Conservation (phyloP, 2,329 filamentous ascomycete genomes). For the Cladobotryum protrusum region DNA sequence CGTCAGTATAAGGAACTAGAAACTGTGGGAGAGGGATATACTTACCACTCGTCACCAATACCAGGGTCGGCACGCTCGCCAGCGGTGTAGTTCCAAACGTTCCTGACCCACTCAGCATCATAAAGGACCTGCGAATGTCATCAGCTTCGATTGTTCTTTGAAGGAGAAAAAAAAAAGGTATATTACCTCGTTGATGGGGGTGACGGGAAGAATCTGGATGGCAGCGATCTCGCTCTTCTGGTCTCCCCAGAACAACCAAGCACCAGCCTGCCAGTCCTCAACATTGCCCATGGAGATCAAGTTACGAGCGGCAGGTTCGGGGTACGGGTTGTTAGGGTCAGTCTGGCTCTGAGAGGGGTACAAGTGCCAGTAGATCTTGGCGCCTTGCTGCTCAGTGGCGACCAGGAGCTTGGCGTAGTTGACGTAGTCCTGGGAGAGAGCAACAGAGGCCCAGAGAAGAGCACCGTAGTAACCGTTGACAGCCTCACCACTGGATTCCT, state of each 20-base stretch:
- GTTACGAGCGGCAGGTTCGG: slow-evolving; percentile 15
- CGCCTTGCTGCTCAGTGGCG: slow-evolving; percentile 17
- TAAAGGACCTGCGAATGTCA: slow-evolving; percentile 13
- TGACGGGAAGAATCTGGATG: slow-evolving; percentile 11
- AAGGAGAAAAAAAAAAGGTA: too few relatives aligned
- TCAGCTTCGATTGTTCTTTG: neutral
- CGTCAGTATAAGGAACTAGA: too few relatives aligned
- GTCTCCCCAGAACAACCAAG: slow-evolving; percentile 15
- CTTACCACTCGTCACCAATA: slow-evolving; percentile 18
- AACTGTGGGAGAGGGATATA: neutral
- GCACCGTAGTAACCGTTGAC: slow-evolving; percentile 21
- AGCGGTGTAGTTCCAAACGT: slow-evolving; percentile 18
- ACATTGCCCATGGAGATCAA: slow-evolving; percentile 19
- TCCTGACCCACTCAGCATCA: slow-evolving; percentile 18
- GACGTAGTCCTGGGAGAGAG: slow-evolving; percentile 17
- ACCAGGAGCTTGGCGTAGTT: slow-evolving; percentile 21
- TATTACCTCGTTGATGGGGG: slow-evolving; percentile 11
- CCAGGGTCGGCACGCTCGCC: slow-evolving; percentile 16
- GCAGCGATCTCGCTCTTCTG: slow-evolving; percentile 12
- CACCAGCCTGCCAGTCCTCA: slow-evolving; percentile 19
- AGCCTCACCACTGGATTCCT: slow-evolving; percentile 22
- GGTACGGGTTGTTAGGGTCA: slow-evolving; percentile 19
- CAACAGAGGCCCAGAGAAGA: slow-evolving; percentile 20
- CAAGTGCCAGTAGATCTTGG: slow-evolving; percentile 20
- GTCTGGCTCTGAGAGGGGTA: slow-evolving; percentile 14